Base-by-base conservation (phyloP, 345 rosid species). In the Pseudoturritis turrita region DNA sequence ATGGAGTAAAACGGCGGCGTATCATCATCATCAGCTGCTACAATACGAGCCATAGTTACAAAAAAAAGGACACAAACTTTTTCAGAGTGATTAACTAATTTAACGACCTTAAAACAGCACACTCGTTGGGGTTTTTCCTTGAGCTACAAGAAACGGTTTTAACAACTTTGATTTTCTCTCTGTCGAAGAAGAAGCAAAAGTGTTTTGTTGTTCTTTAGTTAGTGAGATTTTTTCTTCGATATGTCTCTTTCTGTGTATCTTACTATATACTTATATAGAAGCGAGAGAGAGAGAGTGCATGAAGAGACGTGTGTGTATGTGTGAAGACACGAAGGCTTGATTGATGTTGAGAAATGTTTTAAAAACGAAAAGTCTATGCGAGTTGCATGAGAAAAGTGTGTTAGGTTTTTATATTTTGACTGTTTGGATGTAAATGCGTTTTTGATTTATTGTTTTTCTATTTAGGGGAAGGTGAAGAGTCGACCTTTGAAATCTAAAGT, bases 361-460 rank as follows among this genome's bases (percentile, higher is more conserved):
- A 15, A 9, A 51, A 68, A 19, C 7, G 40, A 13, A 7, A 68
- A 74, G 68, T 50, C 31, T 19, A 0, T 3, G 33, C 31, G 64
- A 35, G 79, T 54, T 75, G 70, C 79, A 75, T 75, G 79, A 70
- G 79, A 68, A 75, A 75, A 58, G 70, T 61, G 23, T 75, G 79
- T 75, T 75, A 52, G 74, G 79, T 68, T 44, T 75, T 44, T 35
- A 17, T 68, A 67, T 75, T 75, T 68, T 75, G 79, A 68, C 79
- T 75, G 74, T 61, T 68, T 52, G 56, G 78, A 60, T 35, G 70
- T 75, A 68, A 75, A 75, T 75, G 79, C 79, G 58, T 17, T 75
- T 68, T 52, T 25, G 74, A 53, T 68, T 68, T 68, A 33, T 68
- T 75, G 37, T 43, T 52, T 44, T 35, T 50, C 52, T 36, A 61